Conservation (phyloP, 2,329 filamentous ascomycete genomes). For the Didymella exigua region DNA sequence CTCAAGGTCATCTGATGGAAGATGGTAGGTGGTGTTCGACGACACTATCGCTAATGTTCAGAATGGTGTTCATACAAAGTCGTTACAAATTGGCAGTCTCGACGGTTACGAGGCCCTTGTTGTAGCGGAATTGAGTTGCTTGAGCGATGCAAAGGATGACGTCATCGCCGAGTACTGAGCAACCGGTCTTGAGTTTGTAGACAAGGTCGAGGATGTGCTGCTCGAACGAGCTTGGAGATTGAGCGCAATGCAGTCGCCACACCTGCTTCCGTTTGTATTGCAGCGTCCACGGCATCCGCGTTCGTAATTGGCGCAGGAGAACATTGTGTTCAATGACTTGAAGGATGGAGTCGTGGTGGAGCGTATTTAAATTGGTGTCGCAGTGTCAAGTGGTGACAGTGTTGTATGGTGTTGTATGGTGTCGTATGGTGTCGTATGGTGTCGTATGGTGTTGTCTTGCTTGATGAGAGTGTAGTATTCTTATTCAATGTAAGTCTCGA, state of each 20-base stretch:
- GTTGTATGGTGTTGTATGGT: background rate
- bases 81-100: conserved; percentile 3
- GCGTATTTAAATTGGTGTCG: background rate
- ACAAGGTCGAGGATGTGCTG: conserved; percentile 42
- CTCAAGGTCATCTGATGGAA: conserved; percentile 1
- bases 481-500: no score
- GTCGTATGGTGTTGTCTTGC: background rate
- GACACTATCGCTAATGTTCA: conserved; percentile 30
- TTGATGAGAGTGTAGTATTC: background rate
- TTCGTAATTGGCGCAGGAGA: conserved; percentile 54
- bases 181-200: conserved; percentile 29
- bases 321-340: conserved; percentile 39
- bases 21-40: conserved; percentile 11
- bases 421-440: background rate
- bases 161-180: conserved; percentile 49
- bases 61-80: conserved; percentile 21
- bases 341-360: background rate
- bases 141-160: conserved; percentile 49
- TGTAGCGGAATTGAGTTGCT: conserved; percentile 30
- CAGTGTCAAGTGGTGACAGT: background rate
- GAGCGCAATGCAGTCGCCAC: conserved; percentile 48
- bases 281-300: conserved; percentile 52
- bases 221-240: conserved; percentile 46
- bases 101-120: conserved; percentile 32
- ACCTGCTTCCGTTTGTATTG: conserved; percentile 46